These are phyloP conservation scores for Spongiforma sp. DNA, from an alignment of 1,284 basidiomycete genomes.

Conservation along the genomic window DNA sequence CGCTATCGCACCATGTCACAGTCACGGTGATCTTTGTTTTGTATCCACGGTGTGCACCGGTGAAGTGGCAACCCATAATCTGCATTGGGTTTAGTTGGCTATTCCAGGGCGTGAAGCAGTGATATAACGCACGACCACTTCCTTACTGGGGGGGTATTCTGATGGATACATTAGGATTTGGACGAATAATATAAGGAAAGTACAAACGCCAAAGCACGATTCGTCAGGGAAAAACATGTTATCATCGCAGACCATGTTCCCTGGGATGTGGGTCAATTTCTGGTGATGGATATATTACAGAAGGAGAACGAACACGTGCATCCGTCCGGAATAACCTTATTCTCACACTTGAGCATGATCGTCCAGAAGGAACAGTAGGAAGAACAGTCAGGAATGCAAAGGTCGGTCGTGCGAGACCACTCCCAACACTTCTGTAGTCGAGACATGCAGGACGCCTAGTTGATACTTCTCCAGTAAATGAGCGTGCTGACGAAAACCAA, in stretches of 20 bases:
- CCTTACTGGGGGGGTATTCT: background rate
- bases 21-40: conserved; percentile 17
- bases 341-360: conserved; percentile 16
- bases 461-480: conserved; percentile 9
- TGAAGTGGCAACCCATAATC: conserved; percentile 17
- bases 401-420: conserved; percentile 6
- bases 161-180: background rate
- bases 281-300: no score
- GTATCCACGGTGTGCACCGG: conserved; percentile 9
- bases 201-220: conserved; percentile 8
- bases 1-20: conserved; percentile 12
- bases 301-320: conserved; percentile 8
- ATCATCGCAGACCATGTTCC: conserved; percentile 8
- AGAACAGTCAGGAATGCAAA: conserved; percentile 9
- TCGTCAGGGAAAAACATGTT: conserved; percentile 8
- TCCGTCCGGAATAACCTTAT: background rate
- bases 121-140: conserved; percentile 8
- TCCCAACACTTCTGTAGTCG: background rate
- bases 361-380: conserved; percentile 8
- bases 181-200: background rate
- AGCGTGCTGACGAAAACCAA: conserved; percentile 5
- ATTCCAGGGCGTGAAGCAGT: no score
- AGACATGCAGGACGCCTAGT: conserved; percentile 6
- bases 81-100: background rate
- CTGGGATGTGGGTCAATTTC: no score